Percentiles rank a stretch among this genome's conserved stretches.
Conservation (phyloP, 169 alveolate species). For the Haemoproteus tartakovskyi region DNA sequence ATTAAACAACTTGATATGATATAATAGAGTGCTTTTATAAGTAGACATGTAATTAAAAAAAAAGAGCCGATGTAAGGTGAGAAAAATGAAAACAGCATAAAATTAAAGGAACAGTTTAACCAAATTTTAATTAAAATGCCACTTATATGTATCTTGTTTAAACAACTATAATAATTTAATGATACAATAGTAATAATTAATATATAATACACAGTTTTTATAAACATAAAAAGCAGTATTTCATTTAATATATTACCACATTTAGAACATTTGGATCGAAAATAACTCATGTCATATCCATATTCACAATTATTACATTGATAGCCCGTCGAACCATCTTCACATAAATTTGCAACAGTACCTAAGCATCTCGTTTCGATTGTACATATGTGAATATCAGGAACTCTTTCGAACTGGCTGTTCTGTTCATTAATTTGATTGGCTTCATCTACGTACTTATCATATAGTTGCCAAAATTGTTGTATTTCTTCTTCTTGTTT, state of each 20-base stretch:
- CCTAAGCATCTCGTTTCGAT: slow-evolving; percentile 72
- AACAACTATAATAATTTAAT: slow-evolving; percentile 24
- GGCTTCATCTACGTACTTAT: slow-evolving; percentile 27
- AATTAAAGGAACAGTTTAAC: slow-evolving; percentile 41
- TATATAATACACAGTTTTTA: slow-evolving; percentile 40
- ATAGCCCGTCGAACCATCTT: slow-evolving; percentile 75
- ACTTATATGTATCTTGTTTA: slow-evolving; percentile 37
- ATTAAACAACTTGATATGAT: slow-evolving; percentile 32
- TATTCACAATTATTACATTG: slow-evolving; percentile 72
- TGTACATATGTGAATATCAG: slow-evolving; percentile 73
- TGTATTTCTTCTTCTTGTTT: slow-evolving; percentile 6
- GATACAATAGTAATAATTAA: slow-evolving; percentile 40
- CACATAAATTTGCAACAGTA: slow-evolving; percentile 63
- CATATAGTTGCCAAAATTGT: too few species aligned
- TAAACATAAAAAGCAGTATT: slow-evolving; percentile 14
- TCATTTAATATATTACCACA: slow-evolving; percentile 60
- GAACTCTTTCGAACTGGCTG: slow-evolving; percentile 56
- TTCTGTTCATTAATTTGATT: slow-evolving; percentile 49
- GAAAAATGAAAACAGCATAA: slow-evolving; percentile 48
- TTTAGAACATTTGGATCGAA: slow-evolving; percentile 69
- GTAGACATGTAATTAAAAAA: slow-evolving; percentile 34
- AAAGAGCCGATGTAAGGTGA: slow-evolving; percentile 18
- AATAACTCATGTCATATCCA: slow-evolving; percentile 69
- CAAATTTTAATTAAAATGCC: slow-evolving; percentile 59
- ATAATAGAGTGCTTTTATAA: slow-evolving; percentile 18